phyloP scores from a whole-genome alignment of 169 alveolate species.

The Plasmodium vinckei region DNA sequence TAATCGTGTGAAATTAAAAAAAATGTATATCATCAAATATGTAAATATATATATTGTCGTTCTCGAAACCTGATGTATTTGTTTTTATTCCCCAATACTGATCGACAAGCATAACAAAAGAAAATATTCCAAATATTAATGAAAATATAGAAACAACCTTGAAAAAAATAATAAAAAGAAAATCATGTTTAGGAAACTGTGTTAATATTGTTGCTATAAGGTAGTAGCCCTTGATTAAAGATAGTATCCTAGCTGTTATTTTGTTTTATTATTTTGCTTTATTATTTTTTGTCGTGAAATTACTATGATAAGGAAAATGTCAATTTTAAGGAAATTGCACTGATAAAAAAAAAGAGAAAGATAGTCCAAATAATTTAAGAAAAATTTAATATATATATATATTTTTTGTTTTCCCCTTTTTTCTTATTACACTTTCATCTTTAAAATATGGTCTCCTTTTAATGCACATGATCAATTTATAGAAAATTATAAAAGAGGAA shows the following conservation, averaged over 20 bases:
- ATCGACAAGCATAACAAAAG: slow-evolving; percentile 65
- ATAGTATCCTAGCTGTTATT: not conserved
- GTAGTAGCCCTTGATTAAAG: not conserved
- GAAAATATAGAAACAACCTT: slow-evolving; percentile 39
- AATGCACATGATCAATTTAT: slow-evolving; percentile 40
- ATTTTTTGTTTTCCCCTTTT: not conserved
- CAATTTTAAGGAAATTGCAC: slow-evolving; percentile 36
- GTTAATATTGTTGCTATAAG: not conserved
- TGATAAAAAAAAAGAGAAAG: slow-evolving; percentile 7
- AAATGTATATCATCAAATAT: not conserved
- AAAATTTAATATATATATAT: not conserved
- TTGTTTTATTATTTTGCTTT: not conserved
- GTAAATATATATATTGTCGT: not conserved
- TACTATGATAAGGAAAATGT: slow-evolving; percentile 41
- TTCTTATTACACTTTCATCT: slow-evolving; percentile 11
- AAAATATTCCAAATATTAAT: slow-evolving; percentile 46
- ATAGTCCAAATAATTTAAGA: not conserved
- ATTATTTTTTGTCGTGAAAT: not conserved
- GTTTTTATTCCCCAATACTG: slow-evolving; percentile 63
- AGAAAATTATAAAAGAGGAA: slow-evolving; percentile 23
- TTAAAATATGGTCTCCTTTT: slow-evolving; percentile 3
- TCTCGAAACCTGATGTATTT: slow-evolving; percentile 54
- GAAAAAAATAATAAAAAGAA: not conserved
- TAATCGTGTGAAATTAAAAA: not conserved
- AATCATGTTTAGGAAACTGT: not conserved